Evolutionary conservation across 2,329 filamentous ascomycete genomes (phyloP).

Genomic region (Penicillium sp.): DNA sequence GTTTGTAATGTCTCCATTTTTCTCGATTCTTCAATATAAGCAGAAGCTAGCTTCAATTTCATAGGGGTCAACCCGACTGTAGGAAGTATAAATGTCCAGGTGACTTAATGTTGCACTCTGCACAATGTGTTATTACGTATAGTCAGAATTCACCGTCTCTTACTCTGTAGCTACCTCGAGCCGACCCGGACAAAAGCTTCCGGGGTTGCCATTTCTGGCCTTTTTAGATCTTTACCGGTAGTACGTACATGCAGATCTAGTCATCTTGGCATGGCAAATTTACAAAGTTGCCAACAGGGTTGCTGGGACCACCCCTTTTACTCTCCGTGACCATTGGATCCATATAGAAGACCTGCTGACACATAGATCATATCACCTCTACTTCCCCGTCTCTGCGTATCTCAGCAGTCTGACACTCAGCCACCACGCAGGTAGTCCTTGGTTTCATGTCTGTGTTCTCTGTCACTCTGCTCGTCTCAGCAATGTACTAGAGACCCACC

Average conservation of each 20-base stretch:
- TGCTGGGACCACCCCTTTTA: constrained; percentile 11
- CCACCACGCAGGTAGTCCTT: not conserved
- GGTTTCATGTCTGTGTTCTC: not conserved
- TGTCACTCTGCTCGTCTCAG: not conserved
- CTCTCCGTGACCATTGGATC: not conserved
- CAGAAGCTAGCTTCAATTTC: not conserved
- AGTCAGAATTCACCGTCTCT: not conserved
- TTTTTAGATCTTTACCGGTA: constrained; percentile 1
- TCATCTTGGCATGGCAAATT: constrained; percentile 13
- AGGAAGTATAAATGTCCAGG: not conserved
- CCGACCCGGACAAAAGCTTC: constrained; percentile 1
- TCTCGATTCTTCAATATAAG: not conserved
- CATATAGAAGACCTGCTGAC: constrained; percentile 15
- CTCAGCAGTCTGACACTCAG: not conserved
- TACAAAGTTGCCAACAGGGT: not conserved
- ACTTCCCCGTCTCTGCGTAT: not conserved
- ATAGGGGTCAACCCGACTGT: not conserved
- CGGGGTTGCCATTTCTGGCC: not conserved
- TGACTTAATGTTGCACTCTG: constrained; percentile 3
- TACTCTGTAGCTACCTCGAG: constrained; percentile 2
- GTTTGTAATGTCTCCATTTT: not conserved
- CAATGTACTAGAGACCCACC: not conserved
- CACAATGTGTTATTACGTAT: no score
- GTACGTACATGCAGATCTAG: constrained; percentile 19
- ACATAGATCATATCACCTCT: not conserved